Conservation (phyloP, 345 rosid species). For the Camelina laxa region DNA sequence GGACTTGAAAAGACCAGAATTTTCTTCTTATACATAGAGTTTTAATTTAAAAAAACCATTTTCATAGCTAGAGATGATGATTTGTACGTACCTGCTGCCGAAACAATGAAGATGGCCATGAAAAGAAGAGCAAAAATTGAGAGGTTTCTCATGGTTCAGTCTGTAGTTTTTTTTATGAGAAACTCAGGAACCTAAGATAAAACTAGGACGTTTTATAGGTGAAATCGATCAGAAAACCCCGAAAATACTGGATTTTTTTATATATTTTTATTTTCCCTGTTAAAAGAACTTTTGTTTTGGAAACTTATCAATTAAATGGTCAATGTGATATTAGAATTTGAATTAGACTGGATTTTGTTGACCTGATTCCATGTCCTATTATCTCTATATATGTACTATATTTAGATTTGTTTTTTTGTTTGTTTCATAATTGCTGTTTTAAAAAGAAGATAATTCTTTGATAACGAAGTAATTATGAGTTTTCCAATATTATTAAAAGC, state of each 20-base stretch:
- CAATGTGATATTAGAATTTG: background rate
- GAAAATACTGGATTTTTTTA: background rate
- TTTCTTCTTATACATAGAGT: background rate
- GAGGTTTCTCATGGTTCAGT: slow-evolving; percentile 31
- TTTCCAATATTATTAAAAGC: background rate
- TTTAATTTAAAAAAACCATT: background rate
- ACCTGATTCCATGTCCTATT: slow-evolving; percentile 13
- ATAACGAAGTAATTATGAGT: background rate
- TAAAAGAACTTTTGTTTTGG: background rate
- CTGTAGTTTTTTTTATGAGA: background rate
- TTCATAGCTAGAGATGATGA: background rate
- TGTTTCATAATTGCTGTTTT: background rate
- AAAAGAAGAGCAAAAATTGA: slow-evolving; percentile 12
- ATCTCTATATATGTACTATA: background rate
- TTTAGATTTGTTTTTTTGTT: background rate
- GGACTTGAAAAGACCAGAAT: background rate
- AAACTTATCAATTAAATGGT: slow-evolving; percentile 6
- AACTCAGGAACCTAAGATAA: background rate
- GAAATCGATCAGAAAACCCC: background rate
- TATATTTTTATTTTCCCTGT: background rate
- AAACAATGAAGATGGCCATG: slow-evolving; percentile 38
- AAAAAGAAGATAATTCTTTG: slow-evolving; percentile 3
- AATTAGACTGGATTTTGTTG: slow-evolving; percentile 25
- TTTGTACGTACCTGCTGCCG: slow-evolving; percentile 27
- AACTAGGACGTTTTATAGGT: background rate